Evolutionary conservation across 2,329 filamentous ascomycete species (phyloP).

Genomic region (Tolypocladium ophioglossoides): DNA sequence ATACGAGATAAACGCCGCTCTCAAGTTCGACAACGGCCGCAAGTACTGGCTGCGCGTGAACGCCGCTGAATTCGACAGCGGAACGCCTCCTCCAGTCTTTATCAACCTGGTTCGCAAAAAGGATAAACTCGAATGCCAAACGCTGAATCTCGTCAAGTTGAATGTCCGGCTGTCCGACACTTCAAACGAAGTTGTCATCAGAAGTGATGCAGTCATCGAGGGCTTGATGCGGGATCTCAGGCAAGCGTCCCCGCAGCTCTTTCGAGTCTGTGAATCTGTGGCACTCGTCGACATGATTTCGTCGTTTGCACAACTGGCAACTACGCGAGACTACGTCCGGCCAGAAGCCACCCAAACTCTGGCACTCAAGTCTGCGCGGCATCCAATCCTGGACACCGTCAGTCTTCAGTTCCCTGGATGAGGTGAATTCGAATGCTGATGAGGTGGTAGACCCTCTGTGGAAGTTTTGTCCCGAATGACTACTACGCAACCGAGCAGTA

Average conservation of each 20-base stretch:
- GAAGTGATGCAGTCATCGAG: conserved; percentile 70
- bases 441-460: conserved; percentile 40
- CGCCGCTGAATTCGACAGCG: conserved; percentile 49
- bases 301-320: conserved; percentile 65
- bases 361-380: conserved; percentile 63
- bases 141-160: conserved; percentile 70
- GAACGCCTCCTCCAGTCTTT: conserved; percentile 53
- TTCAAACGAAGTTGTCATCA: conserved; percentile 70
- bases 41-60: conserved; percentile 69
- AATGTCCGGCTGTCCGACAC: conserved; percentile 70
- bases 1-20: conserved; percentile 48
- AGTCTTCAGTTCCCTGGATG: not conserved
- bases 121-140: conserved; percentile 77
- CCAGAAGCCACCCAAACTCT: conserved; percentile 60
- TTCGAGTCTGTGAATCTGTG: conserved; percentile 77
- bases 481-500: conserved; percentile 72
- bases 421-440: conserved; percentile 5
- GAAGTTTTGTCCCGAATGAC: conserved; percentile 77
- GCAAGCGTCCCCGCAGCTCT: conserved; percentile 59
- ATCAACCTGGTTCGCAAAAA: conserved; percentile 69
- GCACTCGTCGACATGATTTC: conserved; percentile 79
- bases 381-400: conserved; percentile 67
- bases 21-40: conserved; percentile 68
- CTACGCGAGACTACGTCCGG: conserved; percentile 45
- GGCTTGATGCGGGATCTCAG: conserved; percentile 64